Percentiles rank a stretch among this genome's conserved stretches.
phyloP scores from a whole-genome alignment of 208 protist genomes.

The Leishmania braziliensis region DNA sequence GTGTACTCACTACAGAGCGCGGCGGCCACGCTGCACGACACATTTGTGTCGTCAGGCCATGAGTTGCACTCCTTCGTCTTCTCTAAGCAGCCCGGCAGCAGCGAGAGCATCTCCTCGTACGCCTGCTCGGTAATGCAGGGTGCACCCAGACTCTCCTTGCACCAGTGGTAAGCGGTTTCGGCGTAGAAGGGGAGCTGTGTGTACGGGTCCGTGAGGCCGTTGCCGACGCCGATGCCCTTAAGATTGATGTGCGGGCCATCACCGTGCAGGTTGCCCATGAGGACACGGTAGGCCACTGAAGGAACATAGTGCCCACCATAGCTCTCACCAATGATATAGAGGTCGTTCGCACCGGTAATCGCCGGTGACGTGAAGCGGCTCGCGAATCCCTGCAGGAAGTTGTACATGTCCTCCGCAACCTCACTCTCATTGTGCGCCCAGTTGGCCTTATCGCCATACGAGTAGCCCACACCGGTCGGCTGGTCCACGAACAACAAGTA shows the following conservation, averaged over 20 bases:
- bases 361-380: conserved; percentile 34
- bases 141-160: conserved; percentile 44
- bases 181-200: conserved; percentile 75
- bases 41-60: background rate
- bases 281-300: conserved; percentile 44
- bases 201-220: conserved; percentile 87
- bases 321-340: conserved; percentile 87
- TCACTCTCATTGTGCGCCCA: conserved; percentile 69
- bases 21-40: conserved; percentile 19
- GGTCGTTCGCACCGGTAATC: conserved; percentile 61
- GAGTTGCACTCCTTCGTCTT: conserved; percentile 42
- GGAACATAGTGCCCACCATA: conserved; percentile 88
- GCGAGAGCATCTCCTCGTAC: conserved; percentile 49
- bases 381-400: conserved; percentile 82
- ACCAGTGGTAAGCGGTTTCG: conserved; percentile 61
- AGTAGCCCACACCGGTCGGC: conserved; percentile 89
- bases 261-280: conserved; percentile 42
- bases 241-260: conserved; percentile 54
- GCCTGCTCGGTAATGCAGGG: conserved; percentile 44
- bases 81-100: conserved; percentile 51
- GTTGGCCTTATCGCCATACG: conserved; percentile 52
- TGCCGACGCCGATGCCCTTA: conserved; percentile 83
- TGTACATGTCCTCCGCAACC: conserved; percentile 89
- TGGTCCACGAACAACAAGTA: conserved; percentile 93
- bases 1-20: background rate